Evolutionary conservation across 2,329 filamentous ascomycete species (phyloP).

Genomic region (Verticillium longisporum): DNA sequence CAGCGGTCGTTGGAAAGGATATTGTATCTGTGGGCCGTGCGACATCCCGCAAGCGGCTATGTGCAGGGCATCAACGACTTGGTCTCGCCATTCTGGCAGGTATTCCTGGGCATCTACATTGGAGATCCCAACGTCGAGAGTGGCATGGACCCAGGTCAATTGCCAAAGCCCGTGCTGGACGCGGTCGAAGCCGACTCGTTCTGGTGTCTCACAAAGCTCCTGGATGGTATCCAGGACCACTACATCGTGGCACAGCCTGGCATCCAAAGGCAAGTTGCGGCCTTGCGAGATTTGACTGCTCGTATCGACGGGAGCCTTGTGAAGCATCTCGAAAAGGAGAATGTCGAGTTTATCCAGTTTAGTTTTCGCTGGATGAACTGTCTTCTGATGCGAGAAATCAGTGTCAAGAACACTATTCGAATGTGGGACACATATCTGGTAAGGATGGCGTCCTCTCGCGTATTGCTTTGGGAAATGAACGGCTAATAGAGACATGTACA

Average conservation of each 20-base stretch:
- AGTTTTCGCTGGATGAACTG: slow-evolving; percentile 99
- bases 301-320: slow-evolving; percentile 80
- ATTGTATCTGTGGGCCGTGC: slow-evolving; percentile 93
- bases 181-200: slow-evolving; percentile 97
- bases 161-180: slow-evolving; percentile 85
- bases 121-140: slow-evolving; percentile 85
- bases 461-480: no score
- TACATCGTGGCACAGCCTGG: slow-evolving; percentile 97
- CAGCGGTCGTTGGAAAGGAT: slow-evolving; percentile 92
- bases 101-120: slow-evolving; percentile 91
- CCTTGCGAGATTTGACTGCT: slow-evolving; percentile 81
- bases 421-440: slow-evolving; percentile 99
- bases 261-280: slow-evolving; percentile 88
- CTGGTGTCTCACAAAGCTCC: slow-evolving; percentile 94
- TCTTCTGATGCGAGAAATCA: slow-evolving; percentile 94
- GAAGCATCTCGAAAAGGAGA: slow-evolving; percentile 82
- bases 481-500: slow-evolving; percentile 26
- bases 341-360: slow-evolving; percentile 98
- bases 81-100: slow-evolving; percentile 96
- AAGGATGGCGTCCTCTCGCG: slow-evolving; percentile 23
- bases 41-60: slow-evolving; percentile 94
- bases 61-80: slow-evolving; percentile 98
- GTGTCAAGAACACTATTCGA: slow-evolving; percentile 89
- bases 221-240: slow-evolving; percentile 99
- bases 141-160: slow-evolving; percentile 93